Evolutionary conservation across 257 asterid genomes (phyloP).

Genomic region (Linderniella brevidens): DNA sequence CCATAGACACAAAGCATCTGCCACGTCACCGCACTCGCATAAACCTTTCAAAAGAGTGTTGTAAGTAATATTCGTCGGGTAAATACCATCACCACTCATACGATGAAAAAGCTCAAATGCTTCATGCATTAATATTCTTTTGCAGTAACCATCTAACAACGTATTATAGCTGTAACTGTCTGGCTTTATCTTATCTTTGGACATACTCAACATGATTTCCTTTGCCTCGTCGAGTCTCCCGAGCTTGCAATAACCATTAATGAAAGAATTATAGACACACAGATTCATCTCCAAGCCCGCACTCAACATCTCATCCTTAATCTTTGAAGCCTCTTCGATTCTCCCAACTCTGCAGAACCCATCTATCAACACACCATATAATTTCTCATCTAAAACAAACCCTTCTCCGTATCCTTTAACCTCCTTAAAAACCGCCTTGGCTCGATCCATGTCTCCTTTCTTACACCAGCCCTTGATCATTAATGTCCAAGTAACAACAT

Average conservation of each 20-base stretch:
- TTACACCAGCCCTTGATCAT: constrained; percentile 67
- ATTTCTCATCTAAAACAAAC: constrained; percentile 45
- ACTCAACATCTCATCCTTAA: constrained; percentile 55
- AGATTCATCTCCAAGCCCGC: constrained; percentile 48
- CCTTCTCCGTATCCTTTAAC: constrained; percentile 27
- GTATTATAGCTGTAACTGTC: constrained; percentile 71
- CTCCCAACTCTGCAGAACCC: constrained; percentile 73
- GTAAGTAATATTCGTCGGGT: constrained; percentile 51
- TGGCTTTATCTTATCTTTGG: constrained; percentile 34
- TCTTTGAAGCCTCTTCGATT: constrained; percentile 56
- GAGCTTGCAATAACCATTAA: constrained; percentile 62
- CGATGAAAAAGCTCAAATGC: constrained; percentile 52
- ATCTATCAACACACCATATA: constrained; percentile 53
- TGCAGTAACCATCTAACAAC: constrained; percentile 61
- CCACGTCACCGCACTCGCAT: constrained; percentile 33
- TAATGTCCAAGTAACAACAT: constrained; percentile 52
- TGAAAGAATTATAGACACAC: constrained; percentile 52
- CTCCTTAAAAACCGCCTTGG: constrained; percentile 32
- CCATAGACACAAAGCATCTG: constrained; percentile 73
- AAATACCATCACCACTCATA: constrained; percentile 46
- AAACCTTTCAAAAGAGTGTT: constrained; percentile 71
- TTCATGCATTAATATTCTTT: constrained; percentile 35
- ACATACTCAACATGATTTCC: constrained; percentile 30
- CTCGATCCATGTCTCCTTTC: constrained; percentile 48
- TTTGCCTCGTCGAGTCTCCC: constrained; percentile 52